These are phyloP conservation scores for Ceratobasidium theobromae DNA, from an alignment of 1,284 basidiomycete genomes.

Conservation along the genomic window DNA sequence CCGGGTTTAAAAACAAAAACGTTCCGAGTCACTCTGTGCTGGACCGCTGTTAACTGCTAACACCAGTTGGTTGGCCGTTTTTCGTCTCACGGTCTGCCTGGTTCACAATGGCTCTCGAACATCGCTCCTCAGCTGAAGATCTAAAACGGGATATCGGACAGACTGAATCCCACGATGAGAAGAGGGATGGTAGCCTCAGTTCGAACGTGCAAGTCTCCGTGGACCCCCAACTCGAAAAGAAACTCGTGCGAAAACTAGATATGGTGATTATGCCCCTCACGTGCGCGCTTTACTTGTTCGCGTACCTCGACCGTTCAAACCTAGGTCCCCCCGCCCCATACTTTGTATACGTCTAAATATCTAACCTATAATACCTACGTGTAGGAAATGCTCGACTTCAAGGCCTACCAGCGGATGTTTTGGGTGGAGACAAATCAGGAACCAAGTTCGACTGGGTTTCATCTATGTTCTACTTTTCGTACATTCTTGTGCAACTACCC, in stretches of 20 bases:
- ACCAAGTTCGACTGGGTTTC: conserved; percentile 70
- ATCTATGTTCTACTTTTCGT: conserved; percentile 73
- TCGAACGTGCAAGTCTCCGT: too few relatives aligned
- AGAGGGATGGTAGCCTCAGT: too few relatives aligned
- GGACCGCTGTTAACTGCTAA: too few relatives aligned
- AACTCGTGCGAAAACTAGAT: conserved; percentile 66
- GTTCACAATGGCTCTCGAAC: neutral
- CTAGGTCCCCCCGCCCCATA: conserved; percentile 44
- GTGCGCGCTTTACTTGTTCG: conserved; percentile 71
- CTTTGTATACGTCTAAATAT: neutral
- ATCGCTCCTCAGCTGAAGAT: neutral
- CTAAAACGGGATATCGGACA: neutral
- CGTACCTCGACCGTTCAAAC: conserved; percentile 73
- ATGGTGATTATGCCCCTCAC: conserved; percentile 65
- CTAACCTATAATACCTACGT: neutral
- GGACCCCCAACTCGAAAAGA: conserved; percentile 47
- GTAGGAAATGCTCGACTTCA: conserved; percentile 68
- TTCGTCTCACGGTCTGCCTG: neutral
- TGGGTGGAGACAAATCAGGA: conserved; percentile 67
- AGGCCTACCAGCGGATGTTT: conserved; percentile 61
- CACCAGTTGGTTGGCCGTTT: too few relatives aligned
- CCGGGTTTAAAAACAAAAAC: neutral
- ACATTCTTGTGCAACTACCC: conserved; percentile 70
- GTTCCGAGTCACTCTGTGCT: neutral
- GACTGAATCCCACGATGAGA: too few relatives aligned